Percentiles rank a stretch among this genome's conserved stretches.
phyloP scores from a whole-genome alignment of 2,329 filamentous ascomycete genomes.

The Alternaria longipes region DNA sequence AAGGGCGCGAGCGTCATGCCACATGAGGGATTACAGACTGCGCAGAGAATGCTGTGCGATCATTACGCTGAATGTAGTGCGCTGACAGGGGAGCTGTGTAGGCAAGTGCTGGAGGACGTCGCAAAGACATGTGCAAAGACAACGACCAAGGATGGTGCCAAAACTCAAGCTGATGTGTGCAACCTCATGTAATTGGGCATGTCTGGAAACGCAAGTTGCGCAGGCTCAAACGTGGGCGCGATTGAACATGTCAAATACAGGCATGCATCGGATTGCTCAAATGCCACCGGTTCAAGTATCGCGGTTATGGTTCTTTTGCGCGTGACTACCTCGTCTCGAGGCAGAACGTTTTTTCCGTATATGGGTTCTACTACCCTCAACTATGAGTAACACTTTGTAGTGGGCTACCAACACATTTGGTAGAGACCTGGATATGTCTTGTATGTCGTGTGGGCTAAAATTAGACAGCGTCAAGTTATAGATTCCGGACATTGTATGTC shows the following conservation, averaged over 20 bases:
- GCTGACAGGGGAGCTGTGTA: constrained; percentile 66
- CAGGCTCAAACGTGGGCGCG: background rate
- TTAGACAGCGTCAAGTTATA: background rate
- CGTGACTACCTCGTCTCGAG: background rate
- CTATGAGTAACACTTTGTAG: background rate
- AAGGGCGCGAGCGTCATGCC: constrained; percentile 59
- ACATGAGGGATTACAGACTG: constrained; percentile 59
- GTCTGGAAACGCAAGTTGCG: background rate
- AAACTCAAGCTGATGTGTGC: constrained; percentile 50
- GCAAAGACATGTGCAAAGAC: constrained; percentile 67
- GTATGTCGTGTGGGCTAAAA: background rate
- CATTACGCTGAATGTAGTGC: constrained; percentile 71
- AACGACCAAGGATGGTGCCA: constrained; percentile 63
- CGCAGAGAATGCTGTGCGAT: constrained; percentile 69
- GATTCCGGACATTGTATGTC: background rate
- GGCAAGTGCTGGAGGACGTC: constrained; percentile 68
- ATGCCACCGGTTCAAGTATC: background rate
- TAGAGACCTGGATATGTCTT: background rate
- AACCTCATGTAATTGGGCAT: constrained; percentile 13
- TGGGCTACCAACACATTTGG: background rate
- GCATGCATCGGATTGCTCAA: background rate
- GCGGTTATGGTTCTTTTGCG: background rate
- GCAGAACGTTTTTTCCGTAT: background rate
- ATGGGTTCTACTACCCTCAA: background rate
- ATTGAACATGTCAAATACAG: background rate